Evolutionary conservation across 164 flowering plant genomes (phyloP), one percentile per base, ranked within the genome.

Genomic region (Kingdonia uniflora): DNA sequence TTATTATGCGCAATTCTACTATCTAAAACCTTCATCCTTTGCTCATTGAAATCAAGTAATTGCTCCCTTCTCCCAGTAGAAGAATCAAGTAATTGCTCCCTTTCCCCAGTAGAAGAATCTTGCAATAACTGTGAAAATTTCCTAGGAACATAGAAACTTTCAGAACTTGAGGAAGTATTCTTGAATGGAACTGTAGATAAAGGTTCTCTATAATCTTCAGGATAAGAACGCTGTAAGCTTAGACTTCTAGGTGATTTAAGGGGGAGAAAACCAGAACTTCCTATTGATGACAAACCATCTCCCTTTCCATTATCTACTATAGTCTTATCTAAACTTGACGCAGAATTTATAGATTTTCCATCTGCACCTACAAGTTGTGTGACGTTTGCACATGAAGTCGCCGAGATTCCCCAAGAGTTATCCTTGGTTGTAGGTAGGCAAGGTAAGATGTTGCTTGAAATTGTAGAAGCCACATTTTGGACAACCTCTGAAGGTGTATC

Each of bases 261-360:
- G 13, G 38, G 49, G 42, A 39, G 14, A 51, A 58, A 40, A 40
- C 23, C 56, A 37, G 45, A 45, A 16, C 53, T 20, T 43, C 54
- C 60, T 26, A 68, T 35, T 38, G 76, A 68, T 6, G 74, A 65
- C 49, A 72, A 20, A 16, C 56, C 74, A n/a, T n/a, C n/a, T n/a
- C n/a, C n/a, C n/a, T n/a, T n/a, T n/a, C n/a, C n/a, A n/a, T n/a
- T n/a, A n/a, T n/a, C n/a, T n/a, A n/a, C n/a, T n/a, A n/a, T n/a
- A n/a, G n/a, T n/a, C n/a, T n/a, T n/a, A n/a, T n/a, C n/a, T n/a
- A n/a, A n/a, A n/a, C n/a, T n/a, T 42, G 67, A 71, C 47, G 62
- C 58, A 58, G 65, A 40, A 33, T 58, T 48, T 33, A 42, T 57
- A 26, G 64, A 1, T n/a, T 52, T 57, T 41, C 54, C 57, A 64